These are phyloP conservation scores for Nidularia pulvinata DNA, from an alignment of 768 basidiomycete genomes.

Conservation along the genomic window DNA sequence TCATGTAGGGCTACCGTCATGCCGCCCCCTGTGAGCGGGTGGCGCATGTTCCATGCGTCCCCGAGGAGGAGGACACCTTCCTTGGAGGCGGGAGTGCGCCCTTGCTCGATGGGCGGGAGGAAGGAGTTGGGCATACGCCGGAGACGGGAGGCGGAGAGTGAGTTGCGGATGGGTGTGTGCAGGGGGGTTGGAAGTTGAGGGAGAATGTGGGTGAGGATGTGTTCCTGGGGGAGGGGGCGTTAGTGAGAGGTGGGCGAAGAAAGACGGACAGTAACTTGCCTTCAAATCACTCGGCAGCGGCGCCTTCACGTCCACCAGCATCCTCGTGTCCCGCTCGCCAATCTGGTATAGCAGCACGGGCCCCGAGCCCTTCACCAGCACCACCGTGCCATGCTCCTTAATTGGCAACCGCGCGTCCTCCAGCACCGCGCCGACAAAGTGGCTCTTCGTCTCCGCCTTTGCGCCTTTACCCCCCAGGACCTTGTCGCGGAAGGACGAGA, in stretches of 20 bases:
- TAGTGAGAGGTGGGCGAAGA: constrained; percentile 1
- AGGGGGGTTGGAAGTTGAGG: constrained; percentile 81
- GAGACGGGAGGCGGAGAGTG: constrained; percentile 79
- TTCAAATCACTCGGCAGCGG: constrained; percentile 85
- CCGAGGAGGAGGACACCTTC: constrained; percentile 85
- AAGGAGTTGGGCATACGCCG: constrained; percentile 96
- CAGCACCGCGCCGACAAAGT: constrained; percentile 87
- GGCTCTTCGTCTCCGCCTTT: constrained; percentile 61
- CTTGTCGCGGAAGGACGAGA: constrained; percentile 83
- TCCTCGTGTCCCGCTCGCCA: constrained; percentile 83
- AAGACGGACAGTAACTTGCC: constrained; percentile 31
- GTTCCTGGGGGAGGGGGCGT: constrained; percentile 37
- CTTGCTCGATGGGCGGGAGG: constrained; percentile 79
- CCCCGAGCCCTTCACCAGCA: constrained; percentile 76
- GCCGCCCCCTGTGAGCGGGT: constrained; percentile 96
- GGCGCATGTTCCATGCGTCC: constrained; percentile 99
- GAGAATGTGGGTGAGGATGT: constrained; percentile 72
- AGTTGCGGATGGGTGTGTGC: constrained; percentile 60
- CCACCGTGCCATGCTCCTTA: constrained; percentile 82
- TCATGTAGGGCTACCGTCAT: constrained; percentile 97
- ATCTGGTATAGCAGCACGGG: constrained; percentile 96
- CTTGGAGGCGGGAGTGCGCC: constrained; percentile 41
- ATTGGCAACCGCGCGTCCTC: constrained; percentile 76
- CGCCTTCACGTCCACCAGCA: constrained; percentile 87
- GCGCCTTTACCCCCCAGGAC: constrained; percentile 55